Base-by-base conservation (phyloP, 2,329 filamentous ascomycete species). In the Talaromyces islandicus region DNA sequence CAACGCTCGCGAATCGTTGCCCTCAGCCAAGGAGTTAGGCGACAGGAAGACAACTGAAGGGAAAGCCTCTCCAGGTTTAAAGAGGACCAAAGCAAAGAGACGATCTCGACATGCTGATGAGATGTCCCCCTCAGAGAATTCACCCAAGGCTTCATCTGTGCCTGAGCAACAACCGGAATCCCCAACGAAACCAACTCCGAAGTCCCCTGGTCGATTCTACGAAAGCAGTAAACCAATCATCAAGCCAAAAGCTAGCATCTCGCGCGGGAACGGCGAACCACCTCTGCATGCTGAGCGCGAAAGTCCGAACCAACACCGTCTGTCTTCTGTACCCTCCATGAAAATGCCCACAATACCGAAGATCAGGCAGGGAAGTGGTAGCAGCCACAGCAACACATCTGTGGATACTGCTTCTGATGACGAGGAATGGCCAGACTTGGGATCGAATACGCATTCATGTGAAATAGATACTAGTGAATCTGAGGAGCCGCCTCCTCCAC, bases 301-400 rank as follows among this genome's bases (percentile, higher is more conserved):
- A 57, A 65, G 68, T 41, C 71, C 73, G 4, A 50, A 43, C 51
- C 70, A 69, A 7, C 73, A 75, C 19, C 71, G 75, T 46, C 63
- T 78, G n/a, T 79, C 78, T n/a, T 78, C 77, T 30, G 75, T 77
- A 14, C 78, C 78, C n/a, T 80, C 77, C 2, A 70, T 73, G 64
- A 71, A 76, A 53, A 72, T 80, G 30, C 78, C 78, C 7, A 70
- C 68, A 25, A 78, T 80, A 53, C 74, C 73, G 5, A 79, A 77
- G 64, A 65, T 78, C 27, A 70, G 78, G 43, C 71, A 70, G 56
- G 64, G 69, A 17, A 76, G 72, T 59, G 70, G 71, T 56, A 73
- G 68, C 27, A 70, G 70, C 19, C 54, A 59, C 27, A 61, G 56
- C 54, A 46, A 24, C 24, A 51, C 57, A 38, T 61, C 59, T 25